A percentile compares a stretch with the other conserved stretches of the same genome.
Evolutionary conservation across 768 basidiomycete species (phyloP).

Genomic region (Ramaria sp.): DNA sequence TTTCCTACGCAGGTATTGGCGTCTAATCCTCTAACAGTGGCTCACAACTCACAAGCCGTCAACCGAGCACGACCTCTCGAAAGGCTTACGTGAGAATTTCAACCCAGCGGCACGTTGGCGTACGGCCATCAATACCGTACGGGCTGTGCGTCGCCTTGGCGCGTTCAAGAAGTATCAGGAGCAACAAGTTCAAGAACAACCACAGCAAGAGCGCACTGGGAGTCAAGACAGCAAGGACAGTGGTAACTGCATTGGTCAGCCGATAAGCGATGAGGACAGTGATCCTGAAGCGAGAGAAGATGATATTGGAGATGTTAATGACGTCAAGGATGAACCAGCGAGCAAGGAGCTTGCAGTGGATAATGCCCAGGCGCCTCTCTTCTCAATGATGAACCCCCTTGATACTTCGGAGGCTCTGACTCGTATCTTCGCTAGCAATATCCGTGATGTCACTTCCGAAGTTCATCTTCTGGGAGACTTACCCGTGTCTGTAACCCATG

Average conservation of each 20-base stretch:
- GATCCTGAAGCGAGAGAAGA: not conserved
- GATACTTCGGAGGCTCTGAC: too few relatives aligned
- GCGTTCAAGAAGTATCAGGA: not conserved
- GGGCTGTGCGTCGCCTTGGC: constrained; percentile 22
- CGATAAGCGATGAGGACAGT: not conserved
- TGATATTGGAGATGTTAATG: not conserved
- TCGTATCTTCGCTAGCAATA: not conserved
- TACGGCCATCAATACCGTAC: constrained; percentile 48
- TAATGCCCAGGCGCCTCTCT: not conserved
- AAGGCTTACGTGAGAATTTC: constrained; percentile 75
- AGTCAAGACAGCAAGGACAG: not conserved
- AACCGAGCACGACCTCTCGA: constrained; percentile 61
- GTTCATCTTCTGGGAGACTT: not conserved
- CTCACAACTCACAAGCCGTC: constrained; percentile 55
- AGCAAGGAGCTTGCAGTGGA: not conserved
- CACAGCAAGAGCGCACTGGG: not conserved
- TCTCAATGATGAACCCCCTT: too few relatives aligned
- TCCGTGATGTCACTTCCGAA: not conserved
- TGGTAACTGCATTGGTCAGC: not conserved
- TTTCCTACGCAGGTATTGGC: not conserved
- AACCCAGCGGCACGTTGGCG: constrained; percentile 67
- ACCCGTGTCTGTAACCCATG: not conserved
- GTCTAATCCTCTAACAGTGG: constrained; percentile 41
- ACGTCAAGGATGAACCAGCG: not conserved
- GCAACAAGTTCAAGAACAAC: not conserved